These are phyloP conservation scores for Xerophyta viscosa DNA, from an alignment of 106 monocot species.

Conservation along the genomic window DNA sequence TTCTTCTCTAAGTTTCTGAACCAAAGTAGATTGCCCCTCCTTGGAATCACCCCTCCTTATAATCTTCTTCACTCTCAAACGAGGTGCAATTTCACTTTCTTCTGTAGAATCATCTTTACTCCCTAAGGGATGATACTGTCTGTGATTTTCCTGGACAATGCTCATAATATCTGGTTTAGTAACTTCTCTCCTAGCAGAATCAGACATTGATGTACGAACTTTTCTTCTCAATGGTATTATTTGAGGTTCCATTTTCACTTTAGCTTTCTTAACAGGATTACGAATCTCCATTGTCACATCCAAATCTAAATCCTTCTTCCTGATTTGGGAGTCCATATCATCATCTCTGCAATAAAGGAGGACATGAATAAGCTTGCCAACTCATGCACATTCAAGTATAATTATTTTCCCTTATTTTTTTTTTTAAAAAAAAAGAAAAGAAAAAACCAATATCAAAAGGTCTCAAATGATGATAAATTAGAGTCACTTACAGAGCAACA, in stretches of 20 bases:
- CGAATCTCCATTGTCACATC: conserved; percentile 3
- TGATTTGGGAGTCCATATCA: conserved; percentile 4
- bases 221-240: conserved; percentile 5
- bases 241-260: conserved; percentile 17
- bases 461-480: no score
- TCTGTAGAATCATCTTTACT: conserved; percentile 8
- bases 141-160: conserved; percentile 42
- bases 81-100: conserved; percentile 30
- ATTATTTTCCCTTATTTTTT: no score
- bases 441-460: no score
- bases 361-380: no score
- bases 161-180: conserved; percentile 60
- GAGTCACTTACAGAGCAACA: no score
- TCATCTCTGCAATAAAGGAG: conserved; percentile 23
- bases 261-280: conserved; percentile 28
- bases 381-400: no score
- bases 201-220: conserved; percentile 6
- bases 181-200: conserved; percentile 14
- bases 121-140: conserved; percentile 3
- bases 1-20: conserved; percentile 72
- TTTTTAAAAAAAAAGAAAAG: no score
- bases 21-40: conserved; percentile 42
- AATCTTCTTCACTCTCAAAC: conserved; percentile 80
- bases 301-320: conserved; percentile 17
- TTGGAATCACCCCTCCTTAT: conserved; percentile 46